Evolutionary conservation across 75 land plant species (phyloP).

Genomic region (Pinus albicaulis): DNA sequence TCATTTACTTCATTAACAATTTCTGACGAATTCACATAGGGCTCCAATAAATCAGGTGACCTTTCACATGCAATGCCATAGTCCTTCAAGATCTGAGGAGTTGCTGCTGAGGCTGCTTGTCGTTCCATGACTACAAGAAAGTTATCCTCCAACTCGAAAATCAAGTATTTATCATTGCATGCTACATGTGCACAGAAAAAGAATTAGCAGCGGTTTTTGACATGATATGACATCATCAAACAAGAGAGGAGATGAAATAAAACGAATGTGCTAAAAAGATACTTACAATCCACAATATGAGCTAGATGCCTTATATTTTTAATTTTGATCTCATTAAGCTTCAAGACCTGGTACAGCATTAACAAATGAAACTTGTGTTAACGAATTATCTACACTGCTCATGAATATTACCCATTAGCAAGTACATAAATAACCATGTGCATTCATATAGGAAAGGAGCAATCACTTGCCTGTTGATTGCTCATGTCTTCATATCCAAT

Average conservation of each 20-base stretch:
- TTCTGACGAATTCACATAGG: constrained; percentile 36
- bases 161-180: constrained; percentile 71
- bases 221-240: not conserved
- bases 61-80: constrained; percentile 82
- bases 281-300: constrained; percentile 88
- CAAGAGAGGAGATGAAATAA: not conserved
- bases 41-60: constrained; percentile 66
- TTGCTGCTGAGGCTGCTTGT: constrained; percentile 55
- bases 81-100: constrained; percentile 63
- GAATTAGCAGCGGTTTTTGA: not conserved
- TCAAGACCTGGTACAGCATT: constrained; percentile 54
- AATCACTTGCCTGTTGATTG: constrained; percentile 65
- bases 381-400: not conserved
- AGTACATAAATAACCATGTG: not conserved
- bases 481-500: constrained; percentile 93
- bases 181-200: constrained; percentile 35
- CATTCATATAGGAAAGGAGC: not conserved
- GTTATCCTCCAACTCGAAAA: constrained; percentile 84
- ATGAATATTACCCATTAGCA: not conserved
- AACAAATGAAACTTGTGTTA: not conserved
- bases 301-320: constrained; percentile 86
- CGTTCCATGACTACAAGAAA: constrained; percentile 78
- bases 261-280: not conserved
- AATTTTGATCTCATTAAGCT: constrained; percentile 71
- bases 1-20: constrained; percentile 9